Evolutionary conservation across 1,284 basidiomycete species (phyloP).

Genomic region (Sporisorium sorghi): DNA sequence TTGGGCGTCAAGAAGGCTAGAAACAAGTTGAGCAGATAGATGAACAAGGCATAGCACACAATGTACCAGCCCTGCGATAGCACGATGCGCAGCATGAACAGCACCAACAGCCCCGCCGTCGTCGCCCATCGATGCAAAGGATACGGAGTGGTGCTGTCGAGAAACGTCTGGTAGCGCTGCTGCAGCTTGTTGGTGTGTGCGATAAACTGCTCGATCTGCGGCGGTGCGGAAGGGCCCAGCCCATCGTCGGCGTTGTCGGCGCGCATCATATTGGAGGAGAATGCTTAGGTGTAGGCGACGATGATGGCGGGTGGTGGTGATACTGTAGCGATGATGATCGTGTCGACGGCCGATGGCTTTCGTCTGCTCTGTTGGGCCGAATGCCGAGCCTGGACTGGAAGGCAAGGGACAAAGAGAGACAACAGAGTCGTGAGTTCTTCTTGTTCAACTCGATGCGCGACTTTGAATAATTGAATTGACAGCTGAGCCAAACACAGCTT

Average conservation of each 20-base stretch:
- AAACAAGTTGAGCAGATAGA: conserved; percentile 74
- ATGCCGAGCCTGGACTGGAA: no score
- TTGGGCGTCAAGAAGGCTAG: conserved; percentile 89
- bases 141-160: conserved; percentile 92
- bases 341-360: no score
- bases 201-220: conserved; percentile 55
- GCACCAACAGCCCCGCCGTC: conserved; percentile 77
- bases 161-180: conserved; percentile 75
- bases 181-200: conserved; percentile 53
- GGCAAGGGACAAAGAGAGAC: no score
- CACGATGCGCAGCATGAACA: conserved; percentile 90
- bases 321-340: no score
- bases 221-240: conserved; percentile 37
- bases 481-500: not conserved
- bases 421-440: no score
- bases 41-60: conserved; percentile 67
- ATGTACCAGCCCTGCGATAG: conserved; percentile 96
- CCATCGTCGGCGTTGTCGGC: conserved; percentile 54
- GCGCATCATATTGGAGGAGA: conserved; percentile 62
- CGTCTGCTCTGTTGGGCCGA: no score
- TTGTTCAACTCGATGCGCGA: no score
- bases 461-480: no score
- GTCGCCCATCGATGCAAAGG: conserved; percentile 88
- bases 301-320: no score
- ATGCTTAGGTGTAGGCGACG: no score